A percentile compares a stretch with the other conserved stretches of the same genome.
Conservation (phyloP, 1,284 basidiomycete species). For the Apiotrichum sp. region DNA sequence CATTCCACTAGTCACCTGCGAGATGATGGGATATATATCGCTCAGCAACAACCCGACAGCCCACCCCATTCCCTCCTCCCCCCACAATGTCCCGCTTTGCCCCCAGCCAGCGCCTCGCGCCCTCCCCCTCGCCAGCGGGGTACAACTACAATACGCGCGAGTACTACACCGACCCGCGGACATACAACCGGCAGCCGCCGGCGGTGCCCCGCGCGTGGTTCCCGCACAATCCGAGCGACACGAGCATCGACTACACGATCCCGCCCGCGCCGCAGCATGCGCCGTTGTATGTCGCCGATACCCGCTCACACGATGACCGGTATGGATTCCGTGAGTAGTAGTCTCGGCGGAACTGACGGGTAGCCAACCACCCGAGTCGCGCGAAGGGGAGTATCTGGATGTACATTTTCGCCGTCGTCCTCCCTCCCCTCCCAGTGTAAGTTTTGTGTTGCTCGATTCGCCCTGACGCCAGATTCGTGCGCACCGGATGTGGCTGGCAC, state of each 20-base stretch:
- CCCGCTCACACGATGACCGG: background rate
- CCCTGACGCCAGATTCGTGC: conserved; percentile 2
- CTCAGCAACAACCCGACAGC: too few species aligned
- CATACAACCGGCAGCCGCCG: too few species aligned
- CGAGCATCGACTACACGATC: background rate
- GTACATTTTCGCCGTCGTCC: conserved; percentile 7
- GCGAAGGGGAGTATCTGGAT: background rate
- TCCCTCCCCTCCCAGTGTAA: conserved; percentile 9
- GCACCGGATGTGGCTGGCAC: conserved; percentile 2
- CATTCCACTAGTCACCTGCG: too few species aligned
- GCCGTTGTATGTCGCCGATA: background rate
- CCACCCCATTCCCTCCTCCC: too few species aligned
- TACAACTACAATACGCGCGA: background rate
- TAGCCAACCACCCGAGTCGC: background rate
- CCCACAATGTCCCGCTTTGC: background rate
- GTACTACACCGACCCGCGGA: background rate
- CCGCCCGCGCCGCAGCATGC: background rate
- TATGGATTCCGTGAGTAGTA: conserved; percentile 2
- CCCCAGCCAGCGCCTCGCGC: background rate
- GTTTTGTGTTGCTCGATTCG: background rate
- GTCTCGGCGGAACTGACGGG: too few species aligned
- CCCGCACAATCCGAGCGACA: too few species aligned
- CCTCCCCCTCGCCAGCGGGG: background rate
- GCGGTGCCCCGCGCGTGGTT: too few species aligned
- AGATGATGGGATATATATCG: too few species aligned